Evolutionary conservation across 2,329 filamentous ascomycete genomes (phyloP).

Genomic region (Pestalotiopsis sp.): DNA sequence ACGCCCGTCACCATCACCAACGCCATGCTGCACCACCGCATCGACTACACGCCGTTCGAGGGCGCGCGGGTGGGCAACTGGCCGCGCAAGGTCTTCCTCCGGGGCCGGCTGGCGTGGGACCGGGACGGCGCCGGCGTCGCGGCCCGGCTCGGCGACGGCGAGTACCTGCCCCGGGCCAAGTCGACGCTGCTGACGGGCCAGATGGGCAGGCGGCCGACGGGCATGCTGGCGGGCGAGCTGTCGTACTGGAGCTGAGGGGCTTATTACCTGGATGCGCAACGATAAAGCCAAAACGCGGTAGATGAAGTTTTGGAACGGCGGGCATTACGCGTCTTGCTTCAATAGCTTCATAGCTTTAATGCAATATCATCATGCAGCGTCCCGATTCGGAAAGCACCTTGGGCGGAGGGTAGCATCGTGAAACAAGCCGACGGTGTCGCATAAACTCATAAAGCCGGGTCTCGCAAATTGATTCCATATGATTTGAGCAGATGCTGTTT

Average conservation of each 20-base stretch:
- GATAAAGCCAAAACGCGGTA: not conserved
- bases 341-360: not conserved
- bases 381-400: not conserved
- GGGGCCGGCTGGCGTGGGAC: slow-evolving; percentile 16
- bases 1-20: slow-evolving; percentile 18
- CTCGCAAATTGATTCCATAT: not conserved
- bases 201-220: slow-evolving; percentile 11
- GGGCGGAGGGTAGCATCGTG: not conserved
- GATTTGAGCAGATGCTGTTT: not conserved
- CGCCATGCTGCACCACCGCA: slow-evolving; percentile 17
- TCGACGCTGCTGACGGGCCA: slow-evolving; percentile 14
- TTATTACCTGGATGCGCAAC: not conserved
- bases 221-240: slow-evolving; percentile 10
- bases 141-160: slow-evolving; percentile 12
- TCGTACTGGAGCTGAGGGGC: slow-evolving; percentile 8
- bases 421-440: not conserved
- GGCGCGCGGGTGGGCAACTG: slow-evolving; percentile 19
- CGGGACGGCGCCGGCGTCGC: slow-evolving; percentile 12
- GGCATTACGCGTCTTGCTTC: not conserved
- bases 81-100: slow-evolving; percentile 18
- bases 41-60: slow-evolving; percentile 22
- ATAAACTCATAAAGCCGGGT: not conserved
- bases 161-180: slow-evolving; percentile 13
- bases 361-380: not conserved
- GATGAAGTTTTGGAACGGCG: not conserved